Percentiles rank a stretch among this genome's conserved stretches.
phyloP scores from a whole-genome alignment of 2,329 filamentous ascomycete genomes.

The Pseudogymnoascus sp. region DNA sequence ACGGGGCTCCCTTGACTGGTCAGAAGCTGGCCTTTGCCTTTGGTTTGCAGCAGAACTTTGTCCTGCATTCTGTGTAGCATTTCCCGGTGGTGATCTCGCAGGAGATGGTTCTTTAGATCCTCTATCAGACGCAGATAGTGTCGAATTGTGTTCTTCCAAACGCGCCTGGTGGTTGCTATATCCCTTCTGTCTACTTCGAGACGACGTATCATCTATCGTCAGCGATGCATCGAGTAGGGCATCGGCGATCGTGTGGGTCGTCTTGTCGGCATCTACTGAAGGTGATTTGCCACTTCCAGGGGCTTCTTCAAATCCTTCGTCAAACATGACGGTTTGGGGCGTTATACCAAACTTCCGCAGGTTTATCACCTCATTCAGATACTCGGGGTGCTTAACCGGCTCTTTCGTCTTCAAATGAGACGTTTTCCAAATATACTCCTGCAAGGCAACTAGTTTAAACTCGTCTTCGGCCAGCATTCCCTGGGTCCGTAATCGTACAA shows the following conservation, averaged over 20 bases:
- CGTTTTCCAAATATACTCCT: constrained; percentile 86
- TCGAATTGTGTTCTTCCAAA: constrained; percentile 28
- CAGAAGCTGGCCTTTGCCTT: constrained; percentile 16
- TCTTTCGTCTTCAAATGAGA: constrained; percentile 58
- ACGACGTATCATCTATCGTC: constrained; percentile 64
- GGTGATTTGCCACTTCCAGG: constrained; percentile 32
- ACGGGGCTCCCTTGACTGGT: constrained; percentile 10
- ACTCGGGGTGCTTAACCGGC: constrained; percentile 25
- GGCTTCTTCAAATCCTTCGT: constrained; percentile 57
- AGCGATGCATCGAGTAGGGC: constrained; percentile 87
- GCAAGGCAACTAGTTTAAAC: constrained; percentile 73
- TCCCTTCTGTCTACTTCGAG: constrained; percentile 44
- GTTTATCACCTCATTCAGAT: constrained; percentile 64
- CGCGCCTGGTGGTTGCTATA: constrained; percentile 44
- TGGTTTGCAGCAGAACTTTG: not conserved
- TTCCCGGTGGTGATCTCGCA: not conserved
- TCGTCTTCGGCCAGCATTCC: constrained; percentile 81
- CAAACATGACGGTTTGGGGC: constrained; percentile 87
- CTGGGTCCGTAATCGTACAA: constrained; percentile 74
- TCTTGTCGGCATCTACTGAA: constrained; percentile 30
- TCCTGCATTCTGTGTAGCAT: not conserved
- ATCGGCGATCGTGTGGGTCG: constrained; percentile 75
- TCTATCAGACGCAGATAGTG: not conserved
- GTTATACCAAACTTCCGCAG: constrained; percentile 69
- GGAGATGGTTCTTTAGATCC: not conserved